Conservation (phyloP, 352 stramenopile species). For the Phytopythium litorale region DNA sequence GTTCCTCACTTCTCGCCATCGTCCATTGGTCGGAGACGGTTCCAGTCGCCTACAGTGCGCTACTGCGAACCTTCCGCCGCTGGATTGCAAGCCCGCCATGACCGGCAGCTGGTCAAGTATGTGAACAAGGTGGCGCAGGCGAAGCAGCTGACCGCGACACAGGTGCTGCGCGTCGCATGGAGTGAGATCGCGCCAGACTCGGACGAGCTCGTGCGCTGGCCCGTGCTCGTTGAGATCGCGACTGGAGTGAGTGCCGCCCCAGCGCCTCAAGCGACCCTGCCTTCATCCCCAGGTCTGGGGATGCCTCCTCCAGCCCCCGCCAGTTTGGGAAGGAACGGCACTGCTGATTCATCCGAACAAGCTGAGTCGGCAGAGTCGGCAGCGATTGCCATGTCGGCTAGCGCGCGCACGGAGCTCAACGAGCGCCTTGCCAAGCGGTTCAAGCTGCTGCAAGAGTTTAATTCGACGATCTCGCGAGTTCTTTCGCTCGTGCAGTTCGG, state of each 20-base stretch:
- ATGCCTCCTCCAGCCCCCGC: conserved; percentile 1
- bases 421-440: conserved; percentile 57
- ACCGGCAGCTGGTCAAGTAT: conserved; percentile 72
- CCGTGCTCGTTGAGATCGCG: conserved; percentile 56
- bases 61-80: conserved; percentile 13
- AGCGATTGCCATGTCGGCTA: background rate
- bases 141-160: conserved; percentile 43
- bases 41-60: conserved; percentile 29
- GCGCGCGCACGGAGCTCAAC: conserved; percentile 14
- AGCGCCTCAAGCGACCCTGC: background rate
- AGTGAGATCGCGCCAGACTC: conserved; percentile 53
- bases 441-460: conserved; percentile 75
- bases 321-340: background rate
- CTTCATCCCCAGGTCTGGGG: background rate
- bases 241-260: conserved; percentile 12
- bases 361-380: no score
- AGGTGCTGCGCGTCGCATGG: conserved; percentile 55
- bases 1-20: conserved; percentile 60
- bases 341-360: background rate
- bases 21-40: conserved; percentile 47
- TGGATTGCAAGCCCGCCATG: conserved; percentile 23
- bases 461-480: conserved; percentile 49
- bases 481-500: conserved; percentile 50
- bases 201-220: conserved; percentile 67
- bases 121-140: conserved; percentile 55